Evolutionary conservation across 2,329 filamentous ascomycete species (phyloP), one percentile per base, ranked within the genome.

Genomic region (Trichoderma arundinaceum): DNA sequence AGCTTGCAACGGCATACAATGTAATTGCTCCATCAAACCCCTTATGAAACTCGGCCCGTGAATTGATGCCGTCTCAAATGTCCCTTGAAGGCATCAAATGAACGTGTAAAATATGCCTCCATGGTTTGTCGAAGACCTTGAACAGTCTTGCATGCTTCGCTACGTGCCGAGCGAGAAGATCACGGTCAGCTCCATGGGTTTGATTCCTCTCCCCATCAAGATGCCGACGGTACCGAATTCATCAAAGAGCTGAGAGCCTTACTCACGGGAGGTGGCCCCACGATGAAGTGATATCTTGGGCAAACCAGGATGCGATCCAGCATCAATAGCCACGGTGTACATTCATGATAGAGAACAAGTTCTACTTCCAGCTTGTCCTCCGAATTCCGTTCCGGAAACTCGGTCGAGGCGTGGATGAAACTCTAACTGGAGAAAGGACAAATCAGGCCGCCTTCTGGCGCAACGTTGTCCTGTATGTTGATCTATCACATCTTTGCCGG

Each of bases 171-270:
- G 19, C 35, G 48, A 62, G 46, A 12, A 62, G 48, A 46, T 52
- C 59, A 52, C 10, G 35, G n/a, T 22, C 59, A 53, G n/a, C 59
- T 62, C 38, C 38, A 52, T 32, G 48, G 39, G 38, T 38, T 44
- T 17, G 22, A 41, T 28, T 52, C 12, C 8, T 44, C n/a, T 41
- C 48, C 53, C 48, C 59, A 53, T 52, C 38, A 19, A 22, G 15
- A 15, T 53, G 38, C 59, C 59, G 59, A 22, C 5, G 39, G 48
- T 43, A 62, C 59, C 59, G 38, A 62, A 39, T 41, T 43, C 59
- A 38, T 35, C n/a, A 10, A 59, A 15, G 56, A 48, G 43, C 41
- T 43, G 39, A 48, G 28, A n/a, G 17, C 43, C 56, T 19, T 57
- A 44, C 7, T 44, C 28, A 52, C 10, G 22, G 33, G 2, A 32